Conservation (phyloP, 2,329 filamentous ascomycete species). For the Dothiorella sarmentorum region DNA sequence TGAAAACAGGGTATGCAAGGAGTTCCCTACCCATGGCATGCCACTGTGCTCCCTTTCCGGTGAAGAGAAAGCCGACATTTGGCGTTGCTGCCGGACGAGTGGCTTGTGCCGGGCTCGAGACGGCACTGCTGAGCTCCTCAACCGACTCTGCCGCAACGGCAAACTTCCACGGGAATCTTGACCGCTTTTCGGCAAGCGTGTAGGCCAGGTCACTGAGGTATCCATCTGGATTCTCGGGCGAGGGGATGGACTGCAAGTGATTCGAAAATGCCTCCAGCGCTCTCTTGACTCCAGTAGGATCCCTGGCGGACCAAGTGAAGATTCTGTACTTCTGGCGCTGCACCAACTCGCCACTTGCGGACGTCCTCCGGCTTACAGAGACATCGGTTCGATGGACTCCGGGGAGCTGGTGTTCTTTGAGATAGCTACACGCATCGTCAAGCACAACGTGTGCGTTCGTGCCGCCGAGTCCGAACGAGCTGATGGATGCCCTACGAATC, state of each 20-base stretch:
- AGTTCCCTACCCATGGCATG: conserved; percentile 20
- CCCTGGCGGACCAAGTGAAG: conserved; percentile 20
- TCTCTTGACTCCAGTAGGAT: conserved; percentile 15
- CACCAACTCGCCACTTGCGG: background rate
- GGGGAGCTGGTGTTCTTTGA: conserved; percentile 20
- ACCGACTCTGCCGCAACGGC: background rate
- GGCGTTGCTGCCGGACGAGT: background rate
- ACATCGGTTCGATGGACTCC: background rate
- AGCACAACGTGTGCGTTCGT: conserved; percentile 31
- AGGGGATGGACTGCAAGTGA: background rate
- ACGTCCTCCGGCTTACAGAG: background rate
- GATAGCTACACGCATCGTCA: conserved; percentile 17
- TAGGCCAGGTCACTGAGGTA: conserved; percentile 6
- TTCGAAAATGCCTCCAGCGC: background rate
- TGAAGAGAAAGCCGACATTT: conserved; percentile 35
- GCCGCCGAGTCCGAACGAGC: conserved; percentile 27
- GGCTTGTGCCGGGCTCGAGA: conserved; percentile 23
- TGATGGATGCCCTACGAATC: conserved; percentile 20
- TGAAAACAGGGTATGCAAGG: conserved; percentile 18
- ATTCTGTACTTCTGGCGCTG: conserved; percentile 2
- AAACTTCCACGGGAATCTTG: background rate
- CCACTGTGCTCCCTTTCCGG: conserved; percentile 38
- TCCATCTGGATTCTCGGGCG: conserved; percentile 13
- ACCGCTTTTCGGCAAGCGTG: conserved; percentile 3
- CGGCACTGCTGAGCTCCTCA: background rate